Evolutionary conservation across 352 stramenopile genomes (phyloP), one percentile per base, ranked within the genome.

Genomic region (Globisporangium alternatum): DNA sequence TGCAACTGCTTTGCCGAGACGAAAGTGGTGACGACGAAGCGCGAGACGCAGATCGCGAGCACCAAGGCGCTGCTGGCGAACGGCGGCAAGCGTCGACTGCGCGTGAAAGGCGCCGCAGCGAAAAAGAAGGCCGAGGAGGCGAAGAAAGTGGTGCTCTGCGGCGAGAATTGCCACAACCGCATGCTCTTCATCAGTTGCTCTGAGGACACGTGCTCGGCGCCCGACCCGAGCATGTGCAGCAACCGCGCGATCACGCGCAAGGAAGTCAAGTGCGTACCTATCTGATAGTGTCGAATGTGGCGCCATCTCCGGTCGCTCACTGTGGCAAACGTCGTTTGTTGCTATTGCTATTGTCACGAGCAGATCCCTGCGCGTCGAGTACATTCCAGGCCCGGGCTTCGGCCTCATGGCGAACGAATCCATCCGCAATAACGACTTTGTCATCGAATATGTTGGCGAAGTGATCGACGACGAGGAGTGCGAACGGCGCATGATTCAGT

Each of bases 371-470:
- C 72, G 75, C 25, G 81, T 94, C 25, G 77, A 89, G 61, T 89
- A 87, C 55, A 90, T 92, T 21, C 71, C 70, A n/a, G 90, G 89
- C 1, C 91, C 90, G 48, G 93, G 93, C 51, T 98, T 96, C 74
- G 93, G 93, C 30, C 79, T 98, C 10, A 73, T 97, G 25, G 76
- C 87, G 5, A 76, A 93, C 13, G 85, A 96, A 37, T 61, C 65
- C 35, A 89, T 98, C 10, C 70, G 84, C n/a, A 75, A 81, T 0
- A 82, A 83, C 28, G 84, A 95, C 54, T 91, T 98, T 21, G 81
- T 98, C n/a, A 89, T 96, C 69, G 93, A 98, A 74, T 98, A 98
- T 71, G 83, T 97, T 2, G 93, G 93, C 22, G 91, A 98, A 78
- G 86, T 98, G 19, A 96, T 98, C 68, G 86, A 97, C 62, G 89